A percentile compares a stretch with the other conserved stretches of the same genome.
phyloP scores from a whole-genome alignment of 2,329 filamentous ascomycete species.

The Pseudonectria foliicola region DNA sequence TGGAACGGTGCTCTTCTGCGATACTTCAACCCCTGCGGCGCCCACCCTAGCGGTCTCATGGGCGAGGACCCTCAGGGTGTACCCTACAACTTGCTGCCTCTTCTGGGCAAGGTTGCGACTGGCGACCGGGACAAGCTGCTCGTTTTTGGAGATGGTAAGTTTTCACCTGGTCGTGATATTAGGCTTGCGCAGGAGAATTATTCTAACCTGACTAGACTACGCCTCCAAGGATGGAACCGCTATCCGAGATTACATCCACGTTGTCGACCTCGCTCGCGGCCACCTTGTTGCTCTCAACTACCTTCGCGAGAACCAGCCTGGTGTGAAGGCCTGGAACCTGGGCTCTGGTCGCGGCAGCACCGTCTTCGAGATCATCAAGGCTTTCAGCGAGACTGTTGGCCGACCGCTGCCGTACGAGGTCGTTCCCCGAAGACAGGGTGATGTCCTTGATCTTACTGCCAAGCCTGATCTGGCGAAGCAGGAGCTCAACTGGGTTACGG shows the following conservation, averaged over 20 bases:
- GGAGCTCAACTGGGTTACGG: conserved; percentile 88
- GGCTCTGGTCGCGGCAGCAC: conserved; percentile 92
- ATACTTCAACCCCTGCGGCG: conserved; percentile 96
- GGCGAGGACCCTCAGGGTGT: conserved; percentile 95
- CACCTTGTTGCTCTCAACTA: conserved; percentile 88
- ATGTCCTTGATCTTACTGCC: conserved; percentile 91
- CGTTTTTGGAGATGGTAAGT: conserved; percentile 85
- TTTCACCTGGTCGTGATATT: neutral
- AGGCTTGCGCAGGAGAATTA: neutral
- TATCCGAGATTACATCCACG: conserved; percentile 97
- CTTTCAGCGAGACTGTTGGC: conserved; percentile 82
- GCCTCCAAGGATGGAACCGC: conserved; percentile 82
- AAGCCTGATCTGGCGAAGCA: conserved; percentile 80
- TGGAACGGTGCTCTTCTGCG: conserved; percentile 92
- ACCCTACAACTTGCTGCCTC: conserved; percentile 89
- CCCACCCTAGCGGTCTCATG: conserved; percentile 94
- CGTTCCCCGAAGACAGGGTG: conserved; percentile 71
- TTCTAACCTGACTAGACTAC: conserved; percentile 60
- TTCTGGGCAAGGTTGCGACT: conserved; percentile 92
- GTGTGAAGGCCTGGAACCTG: conserved; percentile 92
- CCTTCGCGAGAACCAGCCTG: conserved; percentile 75
- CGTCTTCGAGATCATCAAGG: conserved; percentile 95
- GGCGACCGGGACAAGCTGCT: conserved; percentile 90
- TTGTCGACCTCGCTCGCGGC: conserved; percentile 79
- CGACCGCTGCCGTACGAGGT: conserved; percentile 82